phyloP scores from a whole-genome alignment of 2,329 filamentous ascomycete genomes.

The Cladosporium austrohemisphaericum region DNA sequence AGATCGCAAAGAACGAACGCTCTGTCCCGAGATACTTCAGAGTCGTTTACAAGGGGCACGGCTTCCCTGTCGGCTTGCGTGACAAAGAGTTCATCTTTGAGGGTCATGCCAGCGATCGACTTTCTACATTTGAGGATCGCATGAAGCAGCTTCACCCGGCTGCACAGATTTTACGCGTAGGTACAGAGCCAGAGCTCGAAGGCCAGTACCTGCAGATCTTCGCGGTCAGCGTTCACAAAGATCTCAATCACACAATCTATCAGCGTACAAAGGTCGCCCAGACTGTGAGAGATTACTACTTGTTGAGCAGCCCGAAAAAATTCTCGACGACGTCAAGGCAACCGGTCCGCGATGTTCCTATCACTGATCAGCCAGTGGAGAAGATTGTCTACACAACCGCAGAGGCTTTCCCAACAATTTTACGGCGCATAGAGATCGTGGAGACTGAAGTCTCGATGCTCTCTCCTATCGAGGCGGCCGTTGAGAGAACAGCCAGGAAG shows the following conservation, averaged over 20 bases:
- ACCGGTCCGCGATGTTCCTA: constrained; percentile 58
- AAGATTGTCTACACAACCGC: constrained; percentile 81
- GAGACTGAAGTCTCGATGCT: constrained; percentile 63
- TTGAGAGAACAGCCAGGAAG: constrained; percentile 87
- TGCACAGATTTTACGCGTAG: constrained; percentile 72
- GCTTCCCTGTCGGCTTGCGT: constrained; percentile 74
- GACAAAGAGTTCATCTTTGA: constrained; percentile 95
- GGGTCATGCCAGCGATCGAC: constrained; percentile 70
- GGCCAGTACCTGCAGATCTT: constrained; percentile 86
- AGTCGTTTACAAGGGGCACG: constrained; percentile 82
- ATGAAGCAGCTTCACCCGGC: constrained; percentile 88
- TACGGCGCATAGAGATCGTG: constrained; percentile 81
- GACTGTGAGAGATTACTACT: constrained; percentile 78
- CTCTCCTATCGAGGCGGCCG: constrained; percentile 75
- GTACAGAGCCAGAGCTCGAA: constrained; percentile 70
- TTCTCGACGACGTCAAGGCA: constrained; percentile 76
- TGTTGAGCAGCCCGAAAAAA: constrained; percentile 70
- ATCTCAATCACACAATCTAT: constrained; percentile 77
- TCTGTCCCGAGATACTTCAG: constrained; percentile 83
- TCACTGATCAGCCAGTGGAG: constrained; percentile 72
- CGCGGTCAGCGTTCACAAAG: constrained; percentile 74
- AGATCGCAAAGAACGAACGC: constrained; percentile 75
- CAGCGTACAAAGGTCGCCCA: constrained; percentile 82
- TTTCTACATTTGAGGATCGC: constrained; percentile 79
- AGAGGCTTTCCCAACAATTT: constrained; percentile 85